A percentile compares a stretch with the other conserved stretches of the same genome.
phyloP scores from a whole-genome alignment of 1,284 basidiomycete genomes.

The Mixia osmundae region DNA sequence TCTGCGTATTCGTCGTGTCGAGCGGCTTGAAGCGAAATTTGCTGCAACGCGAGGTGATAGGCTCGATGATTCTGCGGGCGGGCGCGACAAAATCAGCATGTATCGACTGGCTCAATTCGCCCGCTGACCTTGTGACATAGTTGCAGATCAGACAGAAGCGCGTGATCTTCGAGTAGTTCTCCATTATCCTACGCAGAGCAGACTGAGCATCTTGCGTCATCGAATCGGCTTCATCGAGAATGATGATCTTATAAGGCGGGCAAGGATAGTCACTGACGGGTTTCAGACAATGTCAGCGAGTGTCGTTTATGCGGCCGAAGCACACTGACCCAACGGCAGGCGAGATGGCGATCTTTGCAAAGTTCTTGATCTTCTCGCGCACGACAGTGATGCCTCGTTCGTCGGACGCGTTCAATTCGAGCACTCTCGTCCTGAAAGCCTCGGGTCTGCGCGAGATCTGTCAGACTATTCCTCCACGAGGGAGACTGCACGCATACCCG shows the following conservation, averaged over 20 bases:
- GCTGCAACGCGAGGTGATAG: conserved; percentile 91
- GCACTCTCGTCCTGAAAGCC: conserved; percentile 72
- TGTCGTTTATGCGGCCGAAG: background rate
- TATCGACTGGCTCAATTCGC: background rate
- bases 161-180: conserved; percentile 86
- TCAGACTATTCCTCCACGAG: conserved; percentile 2
- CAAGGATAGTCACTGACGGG: conserved; percentile 44
- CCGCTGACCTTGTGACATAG: conserved; percentile 79
- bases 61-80: conserved; percentile 79
- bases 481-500: conserved; percentile 34
- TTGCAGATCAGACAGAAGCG: conserved; percentile 98
- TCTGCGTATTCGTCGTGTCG: conserved; percentile 47
- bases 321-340: conserved; percentile 3
- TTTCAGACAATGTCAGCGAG: background rate
- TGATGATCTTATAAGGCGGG: conserved; percentile 97
- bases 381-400: conserved; percentile 93
- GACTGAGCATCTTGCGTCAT: conserved; percentile 99
- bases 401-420: conserved; percentile 98
- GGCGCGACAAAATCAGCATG: background rate
- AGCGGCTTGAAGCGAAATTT: conserved; percentile 96
- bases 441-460: conserved; percentile 41
- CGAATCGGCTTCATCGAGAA: conserved; percentile 94
- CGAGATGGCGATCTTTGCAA: conserved; percentile 40
- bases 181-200: conserved; percentile 91
- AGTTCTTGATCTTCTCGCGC: conserved; percentile 94